Evolutionary conservation across 257 asterid genomes (phyloP), one percentile per base, ranked within the genome.

Genomic region (Nicotiana sylvestris): DNA sequence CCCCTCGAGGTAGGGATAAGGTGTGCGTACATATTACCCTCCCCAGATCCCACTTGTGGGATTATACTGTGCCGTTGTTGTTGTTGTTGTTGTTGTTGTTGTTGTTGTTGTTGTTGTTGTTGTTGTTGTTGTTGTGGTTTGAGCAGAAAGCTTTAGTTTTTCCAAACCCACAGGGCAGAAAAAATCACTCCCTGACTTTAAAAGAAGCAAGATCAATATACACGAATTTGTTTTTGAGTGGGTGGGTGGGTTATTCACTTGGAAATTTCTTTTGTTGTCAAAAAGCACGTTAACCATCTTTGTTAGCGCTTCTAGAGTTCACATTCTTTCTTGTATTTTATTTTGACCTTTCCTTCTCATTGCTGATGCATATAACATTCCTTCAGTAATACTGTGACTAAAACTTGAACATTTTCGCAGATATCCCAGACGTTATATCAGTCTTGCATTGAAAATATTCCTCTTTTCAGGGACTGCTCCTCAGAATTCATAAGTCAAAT

Each of bases 401-500:
- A 9, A 21, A 39, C 57, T 49, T 86, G 85, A 64, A 78, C 69
- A 67, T 77, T 78, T 35, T 78, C 88, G 91, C 97, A 96, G 99
- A 90, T 96, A 83, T 91, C 97, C 11, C 94, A 93, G 83, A 88
- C 91, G 56, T 84, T 96, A 66, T 96, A 96, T 61, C 88, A 87
- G 89, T 87, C 94, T 43, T 90, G 88, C 69, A 87, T 96, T 27
- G 97, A 89, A 87, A 87, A 91, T 77, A 85, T 92, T 86, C 86
- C 90, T 83, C 95, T 93, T 83, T 94, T 96, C 93, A 89, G 85
- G 68, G 97, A 86, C 78, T 96, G 99, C 88, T 92, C 98, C 81
- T 60, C 90, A 30, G 99, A 96, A 82, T 94, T 94, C 85, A 91
- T 94, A 82, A 94, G 89, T 84, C 98, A 95, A 86, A 93, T 92